Base-by-base conservation (phyloP, 352 stramenopile genomes). In the Vaucheria bursata region DNA sequence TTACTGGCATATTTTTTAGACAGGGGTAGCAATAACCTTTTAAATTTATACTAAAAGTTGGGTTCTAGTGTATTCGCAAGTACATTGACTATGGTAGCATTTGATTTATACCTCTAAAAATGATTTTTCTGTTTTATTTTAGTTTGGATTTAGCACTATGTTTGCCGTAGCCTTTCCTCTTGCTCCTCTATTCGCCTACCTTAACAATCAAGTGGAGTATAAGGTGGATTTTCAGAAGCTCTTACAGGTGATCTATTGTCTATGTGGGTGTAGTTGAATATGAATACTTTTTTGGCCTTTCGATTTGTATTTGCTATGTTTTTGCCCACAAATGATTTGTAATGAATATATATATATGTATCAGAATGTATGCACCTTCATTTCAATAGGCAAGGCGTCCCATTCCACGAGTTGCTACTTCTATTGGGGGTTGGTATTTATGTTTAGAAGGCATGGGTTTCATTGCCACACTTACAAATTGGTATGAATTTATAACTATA, bases 161-260 rank as follows among this genome's bases (percentile, higher is more conserved):
- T 95, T 95, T 79, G 89, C 91, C 40, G 88, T 90, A 0, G 91
- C 89, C 12, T 94, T 93, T 59, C 91, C 91, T 8, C 81, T 95
- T n/a, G 89, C 91, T 0, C 90, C 90, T 8, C 73, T 93, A 8
- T 91, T 90, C 85, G 90, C 89, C 74, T 83, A 94, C 4, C 83
- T 85, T 37, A 94, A 94, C 84, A 94, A 94, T 81, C 78, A 94
- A 12, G 92, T 93, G 83, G 90, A 95, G 79, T 91, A 70, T n/a
- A 71, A 32, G 3, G 69, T 85, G 12, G 80, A 84, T 71, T 69
- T 83, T 31, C 3, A 68, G 6, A 85, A 85, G 29, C 39, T 85
- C n/a, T 32, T 75, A 8, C 71, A 35, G 4, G 67, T 59, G 33
- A 64, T 39, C 36, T n/a, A n/a, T n/a, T n/a, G n/a, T n/a, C n/a